Percentiles rank a stretch among this genome's conserved stretches.
phyloP scores from a whole-genome alignment of 148 eudicot genomes.

The Spergularia bocconei region DNA sequence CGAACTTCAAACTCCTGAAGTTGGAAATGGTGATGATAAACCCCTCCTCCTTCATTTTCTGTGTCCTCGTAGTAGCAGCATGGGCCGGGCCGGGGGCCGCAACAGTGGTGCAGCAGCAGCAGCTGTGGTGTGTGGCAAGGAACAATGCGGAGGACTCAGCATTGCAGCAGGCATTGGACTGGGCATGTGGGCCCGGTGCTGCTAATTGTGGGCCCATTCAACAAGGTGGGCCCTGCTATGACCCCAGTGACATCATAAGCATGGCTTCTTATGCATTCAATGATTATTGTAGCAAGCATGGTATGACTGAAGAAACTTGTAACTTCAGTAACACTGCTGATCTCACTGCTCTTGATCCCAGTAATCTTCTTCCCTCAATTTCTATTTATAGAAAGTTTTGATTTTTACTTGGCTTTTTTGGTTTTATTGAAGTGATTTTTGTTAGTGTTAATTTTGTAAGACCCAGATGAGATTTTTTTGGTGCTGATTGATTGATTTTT shows the following conservation, averaged over 20 bases:
- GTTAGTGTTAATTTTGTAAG: too few species aligned
- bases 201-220: slow-evolving; percentile 78
- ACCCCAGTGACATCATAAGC: slow-evolving; percentile 43
- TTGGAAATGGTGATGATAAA: background rate
- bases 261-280: slow-evolving; percentile 93
- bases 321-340: slow-evolving; percentile 66
- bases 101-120: slow-evolving; percentile 32
- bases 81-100: slow-evolving; percentile 23
- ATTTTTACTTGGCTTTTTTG: background rate
- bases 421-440: background rate
- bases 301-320: slow-evolving; percentile 65
- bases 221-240: slow-evolving; percentile 79
- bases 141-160: slow-evolving; percentile 84
- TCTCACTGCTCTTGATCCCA: slow-evolving; percentile 73
- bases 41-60: background rate
- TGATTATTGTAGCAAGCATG: slow-evolving; percentile 60
- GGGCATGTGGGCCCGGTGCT: slow-evolving; percentile 86
- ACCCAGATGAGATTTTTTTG: background rate
- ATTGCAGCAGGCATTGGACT: slow-evolving; percentile 62
- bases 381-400: background rate
- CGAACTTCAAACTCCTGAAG: background rate
- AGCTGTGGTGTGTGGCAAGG: slow-evolving; percentile 95
- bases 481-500: background rate
- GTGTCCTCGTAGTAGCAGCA: slow-evolving; percentile 5
- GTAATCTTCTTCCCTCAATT: slow-evolving; percentile 28